These are phyloP conservation scores for Hibiscus trionum DNA, from an alignment of 345 rosid genomes.

Conservation along the genomic window DNA sequence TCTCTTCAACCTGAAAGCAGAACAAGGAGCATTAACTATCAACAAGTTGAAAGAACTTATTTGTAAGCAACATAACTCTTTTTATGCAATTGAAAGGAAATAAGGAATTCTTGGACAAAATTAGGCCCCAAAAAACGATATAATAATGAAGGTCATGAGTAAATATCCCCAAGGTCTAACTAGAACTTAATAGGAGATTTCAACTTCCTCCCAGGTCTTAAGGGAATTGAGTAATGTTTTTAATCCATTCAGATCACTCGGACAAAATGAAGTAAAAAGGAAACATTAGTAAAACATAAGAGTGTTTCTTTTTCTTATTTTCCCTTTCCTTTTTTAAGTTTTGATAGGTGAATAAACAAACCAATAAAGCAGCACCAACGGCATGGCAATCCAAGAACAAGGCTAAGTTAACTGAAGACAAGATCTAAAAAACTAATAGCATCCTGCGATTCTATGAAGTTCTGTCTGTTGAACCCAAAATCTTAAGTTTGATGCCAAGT, in stretches of 20 bases:
- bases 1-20: constrained; percentile 79
- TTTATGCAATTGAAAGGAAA: background rate
- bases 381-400: background rate
- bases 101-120: background rate
- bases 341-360: background rate
- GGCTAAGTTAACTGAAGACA: background rate
- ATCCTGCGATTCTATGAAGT: background rate
- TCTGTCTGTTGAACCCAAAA: background rate
- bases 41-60: constrained; percentile 2
- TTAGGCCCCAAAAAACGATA: background rate
- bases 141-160: background rate
- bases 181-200: background rate
- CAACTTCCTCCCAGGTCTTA: background rate
- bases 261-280: background rate
- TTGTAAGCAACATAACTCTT: background rate
- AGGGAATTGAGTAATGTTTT: background rate
- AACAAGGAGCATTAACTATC: background rate
- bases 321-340: background rate
- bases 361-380: background rate
- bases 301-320: background rate
- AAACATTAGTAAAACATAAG: background rate
- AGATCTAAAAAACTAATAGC: background rate
- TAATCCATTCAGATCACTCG: background rate
- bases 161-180: background rate
- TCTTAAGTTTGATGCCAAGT: background rate